Evolutionary conservation across 768 basidiomycete genomes (phyloP), one percentile per base, ranked within the genome.

Genomic region (Favolaschia claudopus): DNA sequence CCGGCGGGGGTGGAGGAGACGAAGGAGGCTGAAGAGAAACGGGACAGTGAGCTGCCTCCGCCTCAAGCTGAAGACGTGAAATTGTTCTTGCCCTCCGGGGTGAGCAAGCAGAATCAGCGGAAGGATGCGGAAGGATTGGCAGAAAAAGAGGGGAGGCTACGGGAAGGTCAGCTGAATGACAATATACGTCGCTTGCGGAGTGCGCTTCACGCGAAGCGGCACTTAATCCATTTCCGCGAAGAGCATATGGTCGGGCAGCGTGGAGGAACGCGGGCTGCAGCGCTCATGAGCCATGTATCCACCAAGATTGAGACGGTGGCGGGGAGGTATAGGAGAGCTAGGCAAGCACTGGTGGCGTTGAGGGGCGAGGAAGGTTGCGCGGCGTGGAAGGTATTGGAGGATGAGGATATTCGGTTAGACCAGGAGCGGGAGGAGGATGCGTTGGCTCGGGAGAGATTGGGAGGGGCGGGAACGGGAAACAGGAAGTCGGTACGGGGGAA

Each of bases 11-110:
- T 29, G 2, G 17, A 28, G 20, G 25, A 51, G 5, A 12, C 49
- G 7, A 31, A 43, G 43, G 46, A 25, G 14, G 58, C 51, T 17
- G 63, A 64, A 29, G 42, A 55, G 12, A 14, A n/a, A 8, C 48
- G 59, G 10, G 54, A 55, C 44, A 2, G 20, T 4, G 48, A 55
- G 5, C 6, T 42, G 5, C 34, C 32, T 1, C 43, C 58, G 20
- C 33, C 40, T 12, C 31, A 28, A 19, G 60, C 65, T 17, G 65
- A 61, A 43, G 48, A 46, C 34, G 40, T 61, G 2, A 39, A 24
- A 32, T 28, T 64, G 1, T 64, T 31, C 39, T 33, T 64, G 17
- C 63, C 59, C 3, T 64, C 63, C 0, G 36, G 39, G n/a, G 13
- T 64, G 39, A 44, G 17, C 1, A 14, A 17, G 43, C 8, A 13